Evolutionary conservation across 768 basidiomycete genomes (phyloP).

Genomic region (Boletus insuetus): DNA sequence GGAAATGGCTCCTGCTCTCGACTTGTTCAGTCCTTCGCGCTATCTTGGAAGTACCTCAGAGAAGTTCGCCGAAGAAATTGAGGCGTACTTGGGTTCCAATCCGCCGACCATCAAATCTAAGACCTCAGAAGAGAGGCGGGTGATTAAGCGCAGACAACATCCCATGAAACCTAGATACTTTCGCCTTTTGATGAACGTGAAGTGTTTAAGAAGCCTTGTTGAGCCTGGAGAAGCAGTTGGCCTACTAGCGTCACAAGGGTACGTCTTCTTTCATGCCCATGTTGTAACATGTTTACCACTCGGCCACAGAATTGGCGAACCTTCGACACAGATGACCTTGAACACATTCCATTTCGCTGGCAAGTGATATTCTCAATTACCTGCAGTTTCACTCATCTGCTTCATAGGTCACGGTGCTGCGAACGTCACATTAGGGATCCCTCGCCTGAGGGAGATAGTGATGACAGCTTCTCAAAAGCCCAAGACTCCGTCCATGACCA

Average conservation of each 20-base stretch:
- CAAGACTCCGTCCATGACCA: conserved; percentile 96
- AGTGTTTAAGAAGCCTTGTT: conserved; percentile 90
- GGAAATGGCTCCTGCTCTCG: conserved; percentile 67
- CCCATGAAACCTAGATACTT: conserved; percentile 59
- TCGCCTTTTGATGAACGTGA: conserved; percentile 80
- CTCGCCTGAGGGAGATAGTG: conserved; percentile 96
- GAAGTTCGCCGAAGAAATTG: conserved; percentile 77
- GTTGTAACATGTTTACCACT: conserved; percentile 1
- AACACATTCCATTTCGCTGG: conserved; percentile 99
- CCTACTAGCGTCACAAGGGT: conserved; percentile 95
- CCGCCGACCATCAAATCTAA: conserved; percentile 50
- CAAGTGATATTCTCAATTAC: conserved; percentile 31
- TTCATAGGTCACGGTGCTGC: conserved; percentile 93
- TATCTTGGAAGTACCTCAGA: conserved; percentile 92
- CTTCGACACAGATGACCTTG: conserved; percentile 99
- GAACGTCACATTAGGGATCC: conserved; percentile 98
- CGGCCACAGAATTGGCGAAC: conserved; percentile 82
- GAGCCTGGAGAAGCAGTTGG: conserved; percentile 99
- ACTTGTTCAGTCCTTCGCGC: conserved; percentile 72
- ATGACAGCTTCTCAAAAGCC: conserved; percentile 97
- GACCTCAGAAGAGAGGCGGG: conserved; percentile 36
- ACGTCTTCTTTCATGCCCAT: conserved; percentile 23
- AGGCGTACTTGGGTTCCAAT: conserved; percentile 75
- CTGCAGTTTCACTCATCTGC: conserved; percentile 1
- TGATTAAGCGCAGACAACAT: conserved; percentile 44